Percentiles rank a stretch among this genome's conserved stretches.
phyloP scores from a whole-genome alignment of 306 rosid genomes.

The Pterocarpus macrocarpus region DNA sequence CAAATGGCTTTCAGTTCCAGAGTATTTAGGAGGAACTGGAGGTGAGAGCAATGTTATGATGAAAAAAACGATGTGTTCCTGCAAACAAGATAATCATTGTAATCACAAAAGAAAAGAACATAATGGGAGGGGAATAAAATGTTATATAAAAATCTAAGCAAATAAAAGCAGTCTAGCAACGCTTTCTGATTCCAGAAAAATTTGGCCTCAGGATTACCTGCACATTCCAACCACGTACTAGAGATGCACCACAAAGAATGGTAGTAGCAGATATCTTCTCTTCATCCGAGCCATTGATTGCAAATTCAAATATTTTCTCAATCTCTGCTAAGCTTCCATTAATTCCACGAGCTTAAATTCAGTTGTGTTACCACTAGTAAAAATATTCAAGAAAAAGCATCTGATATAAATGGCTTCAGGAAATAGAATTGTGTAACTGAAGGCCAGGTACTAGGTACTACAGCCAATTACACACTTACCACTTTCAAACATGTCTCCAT shows the following conservation, averaged over 20 bases:
- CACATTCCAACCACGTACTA: constrained; percentile 95
- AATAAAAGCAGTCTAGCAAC: constrained; percentile 10
- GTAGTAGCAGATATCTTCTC: constrained; percentile 95
- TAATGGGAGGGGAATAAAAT: constrained; percentile 22
- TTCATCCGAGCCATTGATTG: constrained; percentile 82
- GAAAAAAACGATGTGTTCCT: constrained; percentile 87
- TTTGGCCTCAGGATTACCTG: constrained; percentile 66
- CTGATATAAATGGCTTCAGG: constrained; percentile 73
- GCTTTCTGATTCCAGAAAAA: constrained; percentile 33
- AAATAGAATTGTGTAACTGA: constrained; percentile 57
- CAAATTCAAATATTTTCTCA: constrained; percentile 83
- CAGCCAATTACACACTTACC: constrained; percentile 37
- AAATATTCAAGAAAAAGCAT: constrained; percentile 82
- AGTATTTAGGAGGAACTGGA: constrained; percentile 69
- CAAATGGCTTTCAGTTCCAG: constrained; percentile 78
- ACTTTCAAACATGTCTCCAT: constrained; percentile 44
- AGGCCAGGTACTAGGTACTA: constrained; percentile 45
- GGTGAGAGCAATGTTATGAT: constrained; percentile 84
- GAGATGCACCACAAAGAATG: constrained; percentile 93
- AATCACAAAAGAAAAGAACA: constrained; percentile 28
- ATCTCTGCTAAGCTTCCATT: constrained; percentile 99
- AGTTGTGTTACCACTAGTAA: constrained; percentile 77
- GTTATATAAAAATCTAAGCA: neutral
- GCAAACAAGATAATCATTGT: constrained; percentile 49
- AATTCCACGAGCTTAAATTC: constrained; percentile 94